phyloP scores from a whole-genome alignment of 1,284 basidiomycete species.

The Boletus sp. region DNA sequence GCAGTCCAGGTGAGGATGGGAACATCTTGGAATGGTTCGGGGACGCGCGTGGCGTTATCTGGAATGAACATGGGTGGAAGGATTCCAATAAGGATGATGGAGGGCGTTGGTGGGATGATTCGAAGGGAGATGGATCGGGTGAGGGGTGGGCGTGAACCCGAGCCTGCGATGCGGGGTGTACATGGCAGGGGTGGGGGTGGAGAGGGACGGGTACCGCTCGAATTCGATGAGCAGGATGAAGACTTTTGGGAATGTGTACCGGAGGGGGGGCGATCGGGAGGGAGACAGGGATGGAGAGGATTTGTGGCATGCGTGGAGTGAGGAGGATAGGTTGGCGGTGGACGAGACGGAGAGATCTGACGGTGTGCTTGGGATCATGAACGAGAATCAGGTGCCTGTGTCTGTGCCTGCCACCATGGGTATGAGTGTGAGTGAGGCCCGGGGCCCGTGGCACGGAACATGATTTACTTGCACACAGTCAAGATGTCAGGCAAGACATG shows the following conservation, averaged over 20 bases:
- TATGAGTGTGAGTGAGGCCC: not conserved
- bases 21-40: constrained; percentile 14
- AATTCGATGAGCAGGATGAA: constrained; percentile 73
- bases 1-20: constrained; percentile 14
- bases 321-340: constrained; percentile 45
- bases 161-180: not conserved
- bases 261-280: constrained; percentile 22
- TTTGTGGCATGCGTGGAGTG: constrained; percentile 51
- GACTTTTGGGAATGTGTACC: constrained; percentile 40
- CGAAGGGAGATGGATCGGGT: constrained; percentile 53
- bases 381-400: constrained; percentile 50
- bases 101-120: constrained; percentile 62
- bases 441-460: not conserved
- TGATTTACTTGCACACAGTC: not conserved
- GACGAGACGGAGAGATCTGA: constrained; percentile 68
- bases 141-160: constrained; percentile 18
- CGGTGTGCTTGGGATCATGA: constrained; percentile 60
- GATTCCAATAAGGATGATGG: constrained; percentile 59
- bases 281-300: constrained; percentile 33
- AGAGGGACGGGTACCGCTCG: constrained; percentile 46
- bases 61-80: constrained; percentile 30
- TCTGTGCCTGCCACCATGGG: constrained; percentile 2
- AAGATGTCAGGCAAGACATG: too few species aligned
- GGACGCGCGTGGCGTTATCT: constrained; percentile 21
- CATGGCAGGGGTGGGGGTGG: not conserved